Evolutionary conservation across 208 protist species (phyloP), one percentile per base, ranked within the genome.

Genomic region (Paratrypanosoma confusum): DNA sequence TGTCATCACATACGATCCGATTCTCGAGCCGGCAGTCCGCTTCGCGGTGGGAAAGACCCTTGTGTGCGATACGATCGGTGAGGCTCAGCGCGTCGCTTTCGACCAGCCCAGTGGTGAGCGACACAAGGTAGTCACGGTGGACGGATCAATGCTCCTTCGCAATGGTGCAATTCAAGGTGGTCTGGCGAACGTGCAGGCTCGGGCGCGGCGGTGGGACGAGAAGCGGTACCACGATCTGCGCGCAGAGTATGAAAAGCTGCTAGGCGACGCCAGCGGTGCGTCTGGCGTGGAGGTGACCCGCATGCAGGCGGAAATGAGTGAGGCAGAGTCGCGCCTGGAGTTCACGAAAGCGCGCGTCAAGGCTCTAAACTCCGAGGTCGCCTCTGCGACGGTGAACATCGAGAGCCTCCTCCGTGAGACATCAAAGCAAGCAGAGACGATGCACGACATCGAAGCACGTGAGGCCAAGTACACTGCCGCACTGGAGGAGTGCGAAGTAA

Each of bases 31-130:
- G 7, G 97, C 93, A 1, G 65, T 99, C 5, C 69, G 71, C 20
- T 99, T 94, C 64, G 93, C 93, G 4, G 42, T 96, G 11, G 97
- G 96, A 20, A 91, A 97, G 55, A 96, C 95, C 5, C 62, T 99
- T 17, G 76, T 98, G 31, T 97, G 92, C 60, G 95, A 98, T 43
- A 83, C 62, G 0, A 48, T 98, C 4, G 63, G 71, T 1, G 91
- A 98, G 48, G 97, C 95, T 0, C 72, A 74, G 44, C 14, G 59
- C 36, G 47, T 98, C 1, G 85, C 79, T 23, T 98, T 90, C 59
- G 72, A 56, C 16, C 43, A 54, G 18, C 42, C 48, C 1, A 43
- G 63, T 27, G 44, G 61, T 1, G 68, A 87, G 50, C 76, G 88
- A 4, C 74, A 82, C 58, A 97, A 96, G 65, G 95, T 96, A 0